These are phyloP conservation scores for Colletotrichum viniferum DNA, from an alignment of 2,329 filamentous ascomycete genomes.

Conservation along the genomic window DNA sequence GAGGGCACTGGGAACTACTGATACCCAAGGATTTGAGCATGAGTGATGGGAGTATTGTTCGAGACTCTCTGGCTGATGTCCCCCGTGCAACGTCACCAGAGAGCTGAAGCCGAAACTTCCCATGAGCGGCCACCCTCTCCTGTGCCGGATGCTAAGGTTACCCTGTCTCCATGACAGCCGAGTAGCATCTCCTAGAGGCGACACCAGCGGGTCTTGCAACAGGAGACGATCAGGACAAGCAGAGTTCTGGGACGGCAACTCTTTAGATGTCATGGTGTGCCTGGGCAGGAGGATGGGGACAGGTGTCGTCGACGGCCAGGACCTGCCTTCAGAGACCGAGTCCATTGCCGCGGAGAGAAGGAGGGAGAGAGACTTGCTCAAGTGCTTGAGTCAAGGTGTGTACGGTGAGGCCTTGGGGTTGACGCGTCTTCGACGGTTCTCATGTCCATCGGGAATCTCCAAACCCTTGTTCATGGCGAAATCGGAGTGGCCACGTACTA, in stretches of 20 bases:
- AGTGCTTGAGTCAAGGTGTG: not conserved
- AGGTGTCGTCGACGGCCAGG: not conserved
- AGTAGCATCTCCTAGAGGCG: not conserved
- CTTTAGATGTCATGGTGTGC: not conserved
- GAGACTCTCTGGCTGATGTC: not conserved
- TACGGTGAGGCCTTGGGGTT: rapidly evolving
- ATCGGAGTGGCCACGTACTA: not conserved
- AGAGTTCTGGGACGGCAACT: not conserved
- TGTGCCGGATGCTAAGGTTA: not conserved
- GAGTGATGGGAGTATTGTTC: not conserved
- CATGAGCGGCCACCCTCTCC: rapidly evolving
- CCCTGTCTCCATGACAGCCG: not conserved
- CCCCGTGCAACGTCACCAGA: not conserved
- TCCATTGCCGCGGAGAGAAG: not conserved
- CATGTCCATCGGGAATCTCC: rapidly evolving
- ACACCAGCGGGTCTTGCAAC: not conserved
- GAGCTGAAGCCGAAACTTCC: not conserved
- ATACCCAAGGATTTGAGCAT: not conserved
- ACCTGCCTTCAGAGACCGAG: not conserved
- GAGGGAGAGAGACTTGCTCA: rapidly evolving
- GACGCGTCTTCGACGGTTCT: not conserved
- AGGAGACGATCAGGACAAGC: not conserved
- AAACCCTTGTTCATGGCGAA: not conserved
- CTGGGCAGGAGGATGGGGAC: not conserved
- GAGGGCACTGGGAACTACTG: not conserved